phyloP scores from a whole-genome alignment of 305 asterid genomes.

The Stenogyne calaminthoides region DNA sequence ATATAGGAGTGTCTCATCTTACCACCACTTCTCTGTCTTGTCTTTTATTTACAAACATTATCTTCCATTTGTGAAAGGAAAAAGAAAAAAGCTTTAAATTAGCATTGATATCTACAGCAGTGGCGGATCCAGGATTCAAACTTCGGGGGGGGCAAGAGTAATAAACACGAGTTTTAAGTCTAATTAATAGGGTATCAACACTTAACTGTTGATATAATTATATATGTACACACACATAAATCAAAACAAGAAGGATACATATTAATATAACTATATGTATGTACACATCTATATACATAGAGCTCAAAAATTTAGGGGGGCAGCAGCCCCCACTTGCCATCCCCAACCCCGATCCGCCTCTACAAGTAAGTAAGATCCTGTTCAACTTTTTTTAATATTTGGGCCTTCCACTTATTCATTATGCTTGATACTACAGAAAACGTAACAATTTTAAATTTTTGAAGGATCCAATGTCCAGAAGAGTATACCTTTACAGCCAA shows the following conservation, averaged over 20 bases:
- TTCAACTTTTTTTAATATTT: neutral
- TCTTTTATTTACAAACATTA: neutral
- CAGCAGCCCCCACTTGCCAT: too few species aligned
- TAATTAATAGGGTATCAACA: too few species aligned
- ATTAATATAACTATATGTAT: too few species aligned
- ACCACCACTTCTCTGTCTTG: neutral
- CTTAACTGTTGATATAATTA: too few species aligned
- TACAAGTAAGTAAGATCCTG: neutral
- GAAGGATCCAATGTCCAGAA: slow-evolving; percentile 9
- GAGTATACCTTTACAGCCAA: slow-evolving; percentile 66
- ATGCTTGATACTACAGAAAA: neutral
- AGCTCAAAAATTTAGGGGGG: too few species aligned
- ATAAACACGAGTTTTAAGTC: too few species aligned
- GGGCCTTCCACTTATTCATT: neutral
- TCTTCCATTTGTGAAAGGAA: neutral
- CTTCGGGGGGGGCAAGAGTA: too few species aligned
- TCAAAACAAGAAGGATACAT: too few species aligned
- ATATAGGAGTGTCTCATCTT: neutral
- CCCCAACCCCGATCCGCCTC: too few species aligned
- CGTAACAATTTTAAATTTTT: neutral
- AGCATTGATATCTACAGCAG: neutral
- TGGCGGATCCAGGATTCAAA: too few species aligned
- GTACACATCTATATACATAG: too few species aligned
- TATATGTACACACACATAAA: too few species aligned
- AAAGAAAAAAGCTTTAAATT: neutral